Conservation (phyloP, 2,329 filamentous ascomycete species). For the Aspergillus jensenii region DNA sequence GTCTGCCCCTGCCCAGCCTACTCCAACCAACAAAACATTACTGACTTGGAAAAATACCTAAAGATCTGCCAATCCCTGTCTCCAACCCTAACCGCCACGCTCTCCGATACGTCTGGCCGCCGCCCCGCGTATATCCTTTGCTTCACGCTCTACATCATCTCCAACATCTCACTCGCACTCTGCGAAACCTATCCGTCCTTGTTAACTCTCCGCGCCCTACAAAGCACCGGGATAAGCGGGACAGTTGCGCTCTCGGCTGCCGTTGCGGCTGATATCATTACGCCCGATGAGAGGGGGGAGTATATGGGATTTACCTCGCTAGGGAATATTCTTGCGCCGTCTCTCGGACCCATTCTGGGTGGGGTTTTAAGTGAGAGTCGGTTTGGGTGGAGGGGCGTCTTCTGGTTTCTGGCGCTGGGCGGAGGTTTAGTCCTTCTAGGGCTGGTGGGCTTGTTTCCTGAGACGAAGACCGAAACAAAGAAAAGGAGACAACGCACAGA, state of each 20-base stretch:
- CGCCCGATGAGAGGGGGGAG: slow-evolving; percentile 40
- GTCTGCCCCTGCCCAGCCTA: slow-evolving; percentile 12
- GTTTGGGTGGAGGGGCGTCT: slow-evolving; percentile 53
- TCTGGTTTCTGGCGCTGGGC: slow-evolving; percentile 54
- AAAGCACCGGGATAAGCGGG: slow-evolving; percentile 44
- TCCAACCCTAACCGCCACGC: slow-evolving; percentile 48
- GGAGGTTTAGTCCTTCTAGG: slow-evolving; percentile 28
- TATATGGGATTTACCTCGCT: slow-evolving; percentile 41
- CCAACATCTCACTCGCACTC: slow-evolving; percentile 41
- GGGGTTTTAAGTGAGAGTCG: slow-evolving; percentile 47
- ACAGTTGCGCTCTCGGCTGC: slow-evolving; percentile 43
- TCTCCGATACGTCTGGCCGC: slow-evolving; percentile 49
- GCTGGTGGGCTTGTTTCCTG: slow-evolving; percentile 32
- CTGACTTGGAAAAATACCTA: not conserved
- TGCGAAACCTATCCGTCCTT: slow-evolving; percentile 37
- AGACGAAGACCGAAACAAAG: slow-evolving; percentile 25
- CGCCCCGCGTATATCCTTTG: slow-evolving; percentile 50
- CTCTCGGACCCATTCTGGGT: slow-evolving; percentile 49
- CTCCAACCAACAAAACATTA: not conserved
- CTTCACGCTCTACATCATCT: slow-evolving; percentile 43
- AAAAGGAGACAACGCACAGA: too few relatives aligned
- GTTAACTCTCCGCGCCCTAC: slow-evolving; percentile 41
- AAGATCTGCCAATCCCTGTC: slow-evolving; percentile 53
- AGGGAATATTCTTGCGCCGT: slow-evolving; percentile 43
- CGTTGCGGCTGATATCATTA: slow-evolving; percentile 43